These are phyloP conservation scores for Diversispora eburnea DNA, from an alignment of 192 early-diverging fungal genomes.

Conservation along the genomic window DNA sequence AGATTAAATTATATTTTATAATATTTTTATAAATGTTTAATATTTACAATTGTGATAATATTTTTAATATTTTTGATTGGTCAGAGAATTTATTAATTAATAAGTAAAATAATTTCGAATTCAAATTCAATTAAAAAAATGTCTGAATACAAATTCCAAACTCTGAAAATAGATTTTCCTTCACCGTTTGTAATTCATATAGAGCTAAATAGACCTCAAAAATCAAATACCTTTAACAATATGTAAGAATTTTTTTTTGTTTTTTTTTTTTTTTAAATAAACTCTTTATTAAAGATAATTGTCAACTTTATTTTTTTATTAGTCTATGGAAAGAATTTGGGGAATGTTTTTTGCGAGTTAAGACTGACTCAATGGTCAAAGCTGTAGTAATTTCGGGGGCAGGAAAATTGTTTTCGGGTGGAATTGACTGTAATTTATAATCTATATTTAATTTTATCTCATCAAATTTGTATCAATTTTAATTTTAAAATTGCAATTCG, in stretches of 20 bases:
- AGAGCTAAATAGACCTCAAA: conserved; percentile 75
- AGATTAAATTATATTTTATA: too few species aligned
- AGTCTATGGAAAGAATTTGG: conserved; percentile 68
- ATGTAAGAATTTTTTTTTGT: conserved; percentile 41
- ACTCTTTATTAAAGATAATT: background rate
- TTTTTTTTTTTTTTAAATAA: conserved; percentile 28
- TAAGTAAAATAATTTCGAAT: background rate
- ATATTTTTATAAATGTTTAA: too few species aligned
- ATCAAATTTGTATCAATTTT: background rate
- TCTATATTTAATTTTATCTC: background rate
- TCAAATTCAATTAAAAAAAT: conserved; percentile 27
- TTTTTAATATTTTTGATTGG: too few species aligned
- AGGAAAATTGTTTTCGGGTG: conserved; percentile 82
- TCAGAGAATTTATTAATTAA: too few species aligned
- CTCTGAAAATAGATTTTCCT: conserved; percentile 56
- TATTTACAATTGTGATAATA: too few species aligned
- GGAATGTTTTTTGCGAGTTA: conserved; percentile 55
- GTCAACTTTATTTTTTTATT: background rate
- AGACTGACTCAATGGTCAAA: conserved; percentile 64
- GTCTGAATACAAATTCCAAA: conserved; percentile 54
- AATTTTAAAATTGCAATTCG: background rate
- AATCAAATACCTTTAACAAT: conserved; percentile 79
- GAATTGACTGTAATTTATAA: conserved; percentile 70
- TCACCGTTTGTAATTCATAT: conserved; percentile 70
- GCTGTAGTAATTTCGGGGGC: conserved; percentile 74